Conservation (phyloP, 2,329 filamentous ascomycete genomes). For the Scytalidium lignicola region DNA sequence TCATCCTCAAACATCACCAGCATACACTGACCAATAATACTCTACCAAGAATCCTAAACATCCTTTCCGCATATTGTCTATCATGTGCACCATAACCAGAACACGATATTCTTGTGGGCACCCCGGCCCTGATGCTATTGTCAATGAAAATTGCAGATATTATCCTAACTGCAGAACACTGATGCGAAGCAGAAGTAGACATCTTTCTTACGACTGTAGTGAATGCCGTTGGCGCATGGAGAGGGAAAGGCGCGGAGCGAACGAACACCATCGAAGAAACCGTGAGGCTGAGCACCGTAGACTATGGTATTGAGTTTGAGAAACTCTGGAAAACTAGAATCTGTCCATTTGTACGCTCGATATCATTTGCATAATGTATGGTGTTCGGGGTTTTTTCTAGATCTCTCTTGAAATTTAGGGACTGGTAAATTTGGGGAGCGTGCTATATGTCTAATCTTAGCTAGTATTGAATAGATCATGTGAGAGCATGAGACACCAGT, state of each 20-base stretch:
- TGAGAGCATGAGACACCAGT: no score
- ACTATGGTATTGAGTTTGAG: not conserved
- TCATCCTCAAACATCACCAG: not conserved
- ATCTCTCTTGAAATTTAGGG: no score
- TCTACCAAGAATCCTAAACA: not conserved
- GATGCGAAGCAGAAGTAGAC: not conserved
- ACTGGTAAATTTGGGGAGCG: no score
- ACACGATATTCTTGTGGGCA: not conserved
- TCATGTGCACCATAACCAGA: not conserved
- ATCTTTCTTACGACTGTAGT: not conserved
- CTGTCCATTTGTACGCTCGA: no score
- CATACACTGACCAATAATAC: not conserved
- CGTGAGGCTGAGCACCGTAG: not conserved
- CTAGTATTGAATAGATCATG: no score
- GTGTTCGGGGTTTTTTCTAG: no score
- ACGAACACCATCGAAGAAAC: not conserved
- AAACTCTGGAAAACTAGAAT: no score
- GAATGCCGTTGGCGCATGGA: slow-evolving; percentile 4
- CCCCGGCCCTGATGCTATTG: not conserved
- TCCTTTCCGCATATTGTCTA: not conserved
- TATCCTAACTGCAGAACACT: not conserved
- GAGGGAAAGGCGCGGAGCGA: not conserved
- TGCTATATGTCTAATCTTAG: no score
- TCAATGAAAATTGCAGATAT: not conserved
- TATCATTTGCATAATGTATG: no score